Evolutionary conservation across 371 early-diverging fungal species (phyloP).

Genomic region (Mucor mucedo): DNA sequence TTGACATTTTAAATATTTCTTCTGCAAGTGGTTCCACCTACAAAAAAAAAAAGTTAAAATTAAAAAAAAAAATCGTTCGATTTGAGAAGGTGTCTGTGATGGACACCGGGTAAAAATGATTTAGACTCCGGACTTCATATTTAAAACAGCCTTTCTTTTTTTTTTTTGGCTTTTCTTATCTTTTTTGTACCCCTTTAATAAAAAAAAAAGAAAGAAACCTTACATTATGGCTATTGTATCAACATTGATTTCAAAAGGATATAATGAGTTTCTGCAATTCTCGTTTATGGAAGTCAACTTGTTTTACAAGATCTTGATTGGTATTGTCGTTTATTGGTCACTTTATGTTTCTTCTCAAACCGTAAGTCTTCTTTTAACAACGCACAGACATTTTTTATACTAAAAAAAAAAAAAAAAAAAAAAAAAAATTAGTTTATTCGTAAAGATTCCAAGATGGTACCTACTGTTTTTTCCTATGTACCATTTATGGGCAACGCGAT

Average conservation of each 20-base stretch:
- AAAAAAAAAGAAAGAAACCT: not conserved
- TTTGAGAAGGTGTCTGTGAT: too few relatives aligned
- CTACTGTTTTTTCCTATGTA: constrained; percentile 82
- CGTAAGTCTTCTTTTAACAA: constrained; percentile 21
- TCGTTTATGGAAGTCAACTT: constrained; percentile 22
- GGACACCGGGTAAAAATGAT: too few relatives aligned
- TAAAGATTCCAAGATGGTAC: constrained; percentile 74
- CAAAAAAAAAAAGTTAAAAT: too few relatives aligned
- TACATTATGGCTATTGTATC: constrained; percentile 33
- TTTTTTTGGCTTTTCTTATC: not conserved
- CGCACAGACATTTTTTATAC: too few relatives aligned
- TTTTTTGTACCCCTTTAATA: not conserved
- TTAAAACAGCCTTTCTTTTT: not conserved
- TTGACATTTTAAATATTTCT: too few relatives aligned
- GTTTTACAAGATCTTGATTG: constrained; percentile 36
- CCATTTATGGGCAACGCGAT: constrained; percentile 92
- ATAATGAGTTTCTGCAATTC: not conserved
- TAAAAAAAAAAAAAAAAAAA: not conserved
- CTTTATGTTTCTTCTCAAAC: constrained; percentile 51
- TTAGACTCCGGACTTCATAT: not conserved
- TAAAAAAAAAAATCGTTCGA: too few relatives aligned
- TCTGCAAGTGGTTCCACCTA: too few relatives aligned
- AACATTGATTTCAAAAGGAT: constrained; percentile 11
- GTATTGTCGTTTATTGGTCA: constrained; percentile 32
- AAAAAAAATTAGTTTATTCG: constrained; percentile 39